Base-by-base conservation (phyloP, 768 basidiomycete genomes). In the Megacollybia marginata region DNA sequence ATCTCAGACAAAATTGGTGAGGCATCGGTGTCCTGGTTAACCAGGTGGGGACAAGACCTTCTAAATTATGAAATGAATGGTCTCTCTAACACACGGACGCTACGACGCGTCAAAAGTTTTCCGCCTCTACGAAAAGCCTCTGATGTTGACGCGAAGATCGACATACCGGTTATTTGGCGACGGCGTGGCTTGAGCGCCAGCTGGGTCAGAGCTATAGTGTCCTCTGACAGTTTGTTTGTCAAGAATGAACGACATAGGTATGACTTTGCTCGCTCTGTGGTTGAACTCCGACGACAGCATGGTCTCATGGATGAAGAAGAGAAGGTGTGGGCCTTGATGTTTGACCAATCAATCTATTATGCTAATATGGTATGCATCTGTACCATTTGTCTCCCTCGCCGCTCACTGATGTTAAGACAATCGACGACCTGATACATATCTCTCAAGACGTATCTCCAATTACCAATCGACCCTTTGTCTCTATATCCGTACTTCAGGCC, bases 1-100 rank as follows among this genome's bases (percentile, higher is more conserved):
- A 73, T 92, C 9, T 88, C 88, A 0, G 82, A 92, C 65, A 94
- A 91, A 69, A 89, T 96, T 49, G 93, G 93, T 11, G 92, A 95
- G 65, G 85, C 90, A 0, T 85, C 85, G 56, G 78, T 79, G 2
- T 90, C 87, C 63, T 97, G 92, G 92, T 71, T 96, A 15, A 76
- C 83, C 1, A 73, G 89, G 42, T 97, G 93, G 93, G 89, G 83
- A 0, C 62, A 67, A 11, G 92, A 96, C 60, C 73, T 95, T 54
- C 73, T 95, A n/a, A 58, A 60, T 9, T 72, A 76, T 32, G 88
- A 91, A 58, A 76, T 82, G 55, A 65, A 64, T 15, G 6, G 6
- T 28, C 23, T 28, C 23, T 6, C 53, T 33, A 45, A 55, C 3
- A 47, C 57, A 15, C 55, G 59, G 49, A 57, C 20, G 38, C 38